These are phyloP conservation scores for Pestalotiopsis sp. DNA, from an alignment of 2,329 filamentous ascomycete species.

Conservation along the genomic window DNA sequence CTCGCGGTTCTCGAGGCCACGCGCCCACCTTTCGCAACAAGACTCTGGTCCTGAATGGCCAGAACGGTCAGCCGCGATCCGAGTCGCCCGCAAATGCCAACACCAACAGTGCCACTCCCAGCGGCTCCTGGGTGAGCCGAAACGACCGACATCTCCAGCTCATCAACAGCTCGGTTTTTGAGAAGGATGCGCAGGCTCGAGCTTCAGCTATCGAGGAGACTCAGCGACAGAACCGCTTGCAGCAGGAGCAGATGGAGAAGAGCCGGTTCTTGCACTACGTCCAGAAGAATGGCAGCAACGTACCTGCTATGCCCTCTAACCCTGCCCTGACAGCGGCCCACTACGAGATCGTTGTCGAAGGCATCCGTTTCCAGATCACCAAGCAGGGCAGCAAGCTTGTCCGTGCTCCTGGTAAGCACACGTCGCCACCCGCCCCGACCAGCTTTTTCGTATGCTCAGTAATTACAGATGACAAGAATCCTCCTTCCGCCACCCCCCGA, in stretches of 20 bases:
- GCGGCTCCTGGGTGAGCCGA: slow-evolving; percentile 68
- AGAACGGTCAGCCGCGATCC: slow-evolving; percentile 29
- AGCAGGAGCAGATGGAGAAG: slow-evolving; percentile 60
- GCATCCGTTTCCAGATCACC: slow-evolving; percentile 73
- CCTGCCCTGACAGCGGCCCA: slow-evolving; percentile 36
- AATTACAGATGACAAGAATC: slow-evolving; percentile 58
- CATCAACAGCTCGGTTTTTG: slow-evolving; percentile 79
- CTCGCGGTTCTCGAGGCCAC: slow-evolving; percentile 28
- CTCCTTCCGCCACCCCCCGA: slow-evolving; percentile 73
- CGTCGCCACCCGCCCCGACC: slow-evolving; percentile 44
- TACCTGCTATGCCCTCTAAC: slow-evolving; percentile 29
- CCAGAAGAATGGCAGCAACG: slow-evolving; percentile 35
- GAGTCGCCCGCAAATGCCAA: slow-evolving; percentile 32
- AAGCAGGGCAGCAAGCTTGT: slow-evolving; percentile 83
- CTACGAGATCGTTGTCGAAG: slow-evolving; percentile 70
- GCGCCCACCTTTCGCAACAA: slow-evolving; percentile 32
- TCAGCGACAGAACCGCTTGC: slow-evolving; percentile 57
- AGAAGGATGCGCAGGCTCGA: slow-evolving; percentile 71
- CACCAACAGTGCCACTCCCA: slow-evolving; percentile 31
- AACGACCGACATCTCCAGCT: slow-evolving; percentile 79
- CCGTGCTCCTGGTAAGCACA: slow-evolving; percentile 59
- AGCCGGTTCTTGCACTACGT: slow-evolving; percentile 55
- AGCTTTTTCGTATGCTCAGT: neutral
- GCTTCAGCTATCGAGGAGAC: slow-evolving; percentile 74
- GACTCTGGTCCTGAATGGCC: slow-evolving; percentile 34